Evolutionary conservation across 2,329 filamentous ascomycete species (phyloP), one percentile per base, ranked within the genome.

Genomic region (Paradendryphiella salina): DNA sequence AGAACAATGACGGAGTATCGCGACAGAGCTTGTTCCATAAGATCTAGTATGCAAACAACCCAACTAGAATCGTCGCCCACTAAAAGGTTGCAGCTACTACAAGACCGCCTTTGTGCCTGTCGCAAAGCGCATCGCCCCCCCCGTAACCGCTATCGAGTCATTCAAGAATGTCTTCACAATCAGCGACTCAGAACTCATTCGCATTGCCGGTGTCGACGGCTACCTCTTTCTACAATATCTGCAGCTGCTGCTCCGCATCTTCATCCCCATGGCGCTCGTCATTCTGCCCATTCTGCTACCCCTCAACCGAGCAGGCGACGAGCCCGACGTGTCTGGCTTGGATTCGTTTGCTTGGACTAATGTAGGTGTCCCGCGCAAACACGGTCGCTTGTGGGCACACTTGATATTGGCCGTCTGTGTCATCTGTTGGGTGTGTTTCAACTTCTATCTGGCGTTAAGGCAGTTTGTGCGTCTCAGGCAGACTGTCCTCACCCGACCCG

Each of bases 151-250:
- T 29, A 66, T 70, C 50, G 67, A 73, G 33, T 73, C 70, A 1
- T 69, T 73, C 56, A 70, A 67, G 51, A 72, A 68, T 56, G 79
- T 77, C 58, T 96, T 80, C 79, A 89, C 76, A 72, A 85, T 77
- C 76, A 89, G 76, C 72, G 84, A 78, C 82, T 89, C 89, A 10
- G 90, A 96, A 62, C 85, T 99, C 61, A 96, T 99, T 64, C 87
- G 93, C 45, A 96, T 96, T 73, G 96, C 93, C 62, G 94, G 94
- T 14, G 82, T 99, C 8, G 94, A 99, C 70, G 91, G 93, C 66
- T 99, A 96, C 76, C 96, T 97, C 78, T 99, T 99, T 73, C 80
- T 99, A 1, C 88, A 95, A 56, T 99, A 96, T 67, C 82, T 92
- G 20, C 85, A 87, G 54, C 88, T 89, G 66, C 83, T 97, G 4